Evolutionary conservation across 352 stramenopile species (phyloP).

Genomic region (Globisporangium acanthophoron): DNA sequence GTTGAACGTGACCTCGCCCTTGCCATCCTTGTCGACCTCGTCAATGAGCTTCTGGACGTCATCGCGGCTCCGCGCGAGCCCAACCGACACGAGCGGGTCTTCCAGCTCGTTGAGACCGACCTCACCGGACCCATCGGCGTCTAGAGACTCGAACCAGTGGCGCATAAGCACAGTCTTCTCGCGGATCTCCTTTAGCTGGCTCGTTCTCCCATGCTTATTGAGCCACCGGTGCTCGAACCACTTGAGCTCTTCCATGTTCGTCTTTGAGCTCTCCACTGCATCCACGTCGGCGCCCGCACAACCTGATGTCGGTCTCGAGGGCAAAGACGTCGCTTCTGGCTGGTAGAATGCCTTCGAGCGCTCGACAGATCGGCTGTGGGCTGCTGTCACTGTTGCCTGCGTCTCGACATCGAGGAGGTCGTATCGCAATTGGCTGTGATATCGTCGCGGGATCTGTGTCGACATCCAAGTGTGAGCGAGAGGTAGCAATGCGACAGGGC

Average conservation of each 20-base stretch:
- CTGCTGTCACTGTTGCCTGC: slow-evolving; percentile 1
- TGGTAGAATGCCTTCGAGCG: background rate
- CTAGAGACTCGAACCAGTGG: slow-evolving; percentile 87
- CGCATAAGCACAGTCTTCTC: slow-evolving; percentile 66
- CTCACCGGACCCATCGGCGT: slow-evolving; percentile 72
- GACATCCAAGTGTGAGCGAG: background rate
- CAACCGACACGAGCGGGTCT: slow-evolving; percentile 85
- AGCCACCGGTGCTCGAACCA: slow-evolving; percentile 80
- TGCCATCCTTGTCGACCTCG: slow-evolving; percentile 57
- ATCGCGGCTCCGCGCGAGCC: slow-evolving; percentile 60
- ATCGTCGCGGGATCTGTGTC: slow-evolving; percentile 30
- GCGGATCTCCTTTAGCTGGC: slow-evolving; percentile 56
- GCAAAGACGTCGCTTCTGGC: background rate
- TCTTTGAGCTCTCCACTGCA: slow-evolving; percentile 6
- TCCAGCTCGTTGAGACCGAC: slow-evolving; percentile 81
- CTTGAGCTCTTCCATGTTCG: slow-evolving; percentile 58
- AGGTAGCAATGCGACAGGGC: background rate
- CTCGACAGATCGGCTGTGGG: background rate
- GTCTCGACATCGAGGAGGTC: slow-evolving; percentile 17
- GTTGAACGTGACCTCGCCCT: slow-evolving; percentile 63
- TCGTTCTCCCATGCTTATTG: slow-evolving; percentile 66
- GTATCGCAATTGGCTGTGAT: slow-evolving; percentile 24
- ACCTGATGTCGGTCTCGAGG: background rate
- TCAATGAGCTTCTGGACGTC: slow-evolving; percentile 76
- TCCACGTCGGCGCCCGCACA: slow-evolving; percentile 2